phyloP scores from a whole-genome alignment of 2,329 filamentous ascomycete genomes.

The Leptodontidium sp. region DNA sequence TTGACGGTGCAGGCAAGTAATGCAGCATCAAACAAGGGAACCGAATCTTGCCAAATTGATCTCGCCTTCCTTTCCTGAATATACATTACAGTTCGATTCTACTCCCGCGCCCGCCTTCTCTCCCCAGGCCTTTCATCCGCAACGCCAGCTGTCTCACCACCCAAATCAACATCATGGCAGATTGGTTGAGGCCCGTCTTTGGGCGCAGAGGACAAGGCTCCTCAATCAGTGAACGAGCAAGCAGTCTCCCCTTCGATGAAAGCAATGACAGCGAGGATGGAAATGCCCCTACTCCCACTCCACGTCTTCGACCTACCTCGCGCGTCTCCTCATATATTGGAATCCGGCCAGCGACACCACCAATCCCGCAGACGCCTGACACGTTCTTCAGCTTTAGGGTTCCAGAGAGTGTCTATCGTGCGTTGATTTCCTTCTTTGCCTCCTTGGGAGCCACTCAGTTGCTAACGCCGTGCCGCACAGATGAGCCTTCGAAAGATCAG shows the following conservation, averaged over 20 bases:
- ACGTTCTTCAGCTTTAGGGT: conserved; percentile 35
- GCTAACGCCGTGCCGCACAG: conserved; percentile 1
- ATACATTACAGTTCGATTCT: background rate
- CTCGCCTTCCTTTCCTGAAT: too few species aligned
- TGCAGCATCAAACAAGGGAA: background rate
- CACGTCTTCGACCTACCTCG: conserved; percentile 35
- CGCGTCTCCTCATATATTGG: conserved; percentile 43
- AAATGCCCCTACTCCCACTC: background rate
- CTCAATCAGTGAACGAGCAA: conserved; percentile 23
- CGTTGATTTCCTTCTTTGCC: background rate
- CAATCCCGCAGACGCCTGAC: conserved; percentile 28
- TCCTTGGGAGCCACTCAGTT: background rate
- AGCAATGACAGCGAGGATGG: conserved; percentile 34
- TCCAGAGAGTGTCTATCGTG: conserved; percentile 40
- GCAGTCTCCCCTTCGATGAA: conserved; percentile 31
- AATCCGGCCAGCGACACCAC: conserved; percentile 32
- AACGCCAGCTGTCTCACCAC: background rate
- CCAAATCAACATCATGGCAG: conserved; percentile 34
- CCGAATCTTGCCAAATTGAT: too few species aligned
- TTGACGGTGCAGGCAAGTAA: background rate
- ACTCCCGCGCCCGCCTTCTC: background rate
- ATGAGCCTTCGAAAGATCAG: conserved; percentile 45
- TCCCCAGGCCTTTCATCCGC: too few species aligned
- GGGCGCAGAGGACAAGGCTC: conserved; percentile 35
- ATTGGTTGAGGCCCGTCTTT: conserved; percentile 44